phyloP scores from a whole-genome alignment of 345 rosid genomes.

The Corchorus capsularis region DNA sequence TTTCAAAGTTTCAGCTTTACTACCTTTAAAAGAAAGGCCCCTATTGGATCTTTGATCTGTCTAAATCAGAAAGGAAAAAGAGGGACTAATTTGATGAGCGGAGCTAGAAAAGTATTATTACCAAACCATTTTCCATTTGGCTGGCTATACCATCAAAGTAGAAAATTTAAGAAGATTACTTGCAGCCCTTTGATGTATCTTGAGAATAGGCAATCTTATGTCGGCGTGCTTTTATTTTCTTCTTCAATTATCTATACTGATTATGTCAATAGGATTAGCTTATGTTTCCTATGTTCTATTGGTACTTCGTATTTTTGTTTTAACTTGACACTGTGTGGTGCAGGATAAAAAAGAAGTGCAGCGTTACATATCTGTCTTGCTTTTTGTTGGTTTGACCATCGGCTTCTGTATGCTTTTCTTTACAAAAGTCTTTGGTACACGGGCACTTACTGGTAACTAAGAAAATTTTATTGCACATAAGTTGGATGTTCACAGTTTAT shows the following conservation, averaged over 20 bases:
- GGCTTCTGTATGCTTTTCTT: conserved; percentile 70
- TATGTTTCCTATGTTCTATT: not conserved
- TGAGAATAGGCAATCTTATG: not conserved
- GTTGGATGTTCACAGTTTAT: not conserved
- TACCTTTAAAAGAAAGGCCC: not conserved
- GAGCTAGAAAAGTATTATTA: not conserved
- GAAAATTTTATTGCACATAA: conserved; percentile 4
- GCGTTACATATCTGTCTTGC: conserved; percentile 86
- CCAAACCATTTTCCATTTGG: not conserved
- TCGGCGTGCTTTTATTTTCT: not conserved
- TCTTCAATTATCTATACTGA: too few species aligned
- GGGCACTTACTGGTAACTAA: conserved; percentile 76
- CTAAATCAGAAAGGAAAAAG: not conserved
- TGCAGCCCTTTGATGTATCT: not conserved
- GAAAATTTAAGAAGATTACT: not conserved
- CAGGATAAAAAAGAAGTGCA: conserved; percentile 86
- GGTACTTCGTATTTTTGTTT: conserved; percentile 13
- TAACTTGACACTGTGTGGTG: conserved; percentile 27
- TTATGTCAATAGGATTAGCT: not conserved
- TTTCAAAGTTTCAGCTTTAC: not conserved
- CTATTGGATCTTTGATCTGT: not conserved
- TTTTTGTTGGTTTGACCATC: conserved; percentile 70
- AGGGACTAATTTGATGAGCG: not conserved
- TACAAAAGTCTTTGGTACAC: conserved; percentile 68
- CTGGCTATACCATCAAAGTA: not conserved